Conservation (phyloP, 179 eudicot genomes). For the Gypsophila paniculata region DNA sequence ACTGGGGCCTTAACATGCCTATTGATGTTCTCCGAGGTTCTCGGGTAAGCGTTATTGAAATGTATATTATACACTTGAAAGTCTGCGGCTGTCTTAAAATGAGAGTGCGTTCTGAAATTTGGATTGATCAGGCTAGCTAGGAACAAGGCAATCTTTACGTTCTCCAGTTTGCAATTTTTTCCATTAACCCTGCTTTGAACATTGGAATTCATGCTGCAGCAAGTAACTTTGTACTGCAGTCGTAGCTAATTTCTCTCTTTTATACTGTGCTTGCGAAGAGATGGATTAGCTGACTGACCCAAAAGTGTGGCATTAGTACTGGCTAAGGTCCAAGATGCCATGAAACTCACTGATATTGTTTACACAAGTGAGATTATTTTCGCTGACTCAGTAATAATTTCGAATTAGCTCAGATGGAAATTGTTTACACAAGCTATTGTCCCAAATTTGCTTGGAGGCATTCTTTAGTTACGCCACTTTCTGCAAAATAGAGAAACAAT, state of each 20-base stretch:
- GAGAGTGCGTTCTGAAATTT: too few relatives aligned
- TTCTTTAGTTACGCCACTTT: too few relatives aligned
- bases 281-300: neutral
- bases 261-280: neutral
- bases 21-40: slow-evolving; percentile 88
- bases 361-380: neutral
- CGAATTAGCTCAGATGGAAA: too few relatives aligned
- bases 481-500: neutral
- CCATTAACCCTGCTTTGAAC: neutral
- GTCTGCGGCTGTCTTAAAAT: neutral
- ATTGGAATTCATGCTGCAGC: neutral
- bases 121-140: too few relatives aligned
- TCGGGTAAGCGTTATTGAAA: slow-evolving; percentile 53
- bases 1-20: slow-evolving; percentile 81
- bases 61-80: neutral
- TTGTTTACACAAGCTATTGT: too few relatives aligned
- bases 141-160: neutral
- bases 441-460: too few relatives aligned
- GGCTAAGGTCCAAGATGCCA: neutral
- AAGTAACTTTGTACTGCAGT: too few relatives aligned
- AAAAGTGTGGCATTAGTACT: neutral
- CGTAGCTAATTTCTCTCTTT: too few relatives aligned
- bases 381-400: too few relatives aligned
- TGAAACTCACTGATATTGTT: neutral
- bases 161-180: neutral